Base-by-base conservation (phyloP, 2,329 filamentous ascomycete species). In the Scedosporium apiospermum region DNA sequence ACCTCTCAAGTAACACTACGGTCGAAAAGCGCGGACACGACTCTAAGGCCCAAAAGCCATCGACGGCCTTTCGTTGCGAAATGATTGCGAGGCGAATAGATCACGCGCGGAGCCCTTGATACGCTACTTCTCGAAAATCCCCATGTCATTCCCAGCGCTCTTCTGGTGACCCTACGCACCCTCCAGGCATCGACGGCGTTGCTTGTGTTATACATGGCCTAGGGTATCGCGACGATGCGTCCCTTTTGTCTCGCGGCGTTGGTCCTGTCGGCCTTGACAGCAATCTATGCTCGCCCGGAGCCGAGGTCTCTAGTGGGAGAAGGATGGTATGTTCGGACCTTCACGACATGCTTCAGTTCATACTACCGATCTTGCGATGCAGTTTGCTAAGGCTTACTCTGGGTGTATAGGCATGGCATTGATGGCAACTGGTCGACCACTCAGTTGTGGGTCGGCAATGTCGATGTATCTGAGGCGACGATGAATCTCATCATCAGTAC, bases 371-470 rank as follows among this genome's bases (percentile, higher is more conserved):
- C 44, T 16, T 27, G 23, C 10, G 10, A 9, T 27, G 51, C 21
- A 14, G 14, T 57, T 23, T 58, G 27, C 27, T 41, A 41, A 58
- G 12, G 23, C 26, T 42, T 63, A 21, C 42, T 59, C 46, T 62
- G 30, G 38, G 21, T 10, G n/a, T 21, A n/a, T 23, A 86, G 83
- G 84, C 80, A 83, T 65, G 86, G 86, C 58, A 79, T 82, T 66
- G 88, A 90, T 70, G 88, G 88, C 9, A 80, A 80, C 65, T 93
- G 89, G 89, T 91, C 88, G 16, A 84, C 87, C 6, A 84, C 90
- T 66, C 78, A 77, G 12, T 77, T 92, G 64, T 82, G 76, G 67
- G 78, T 82, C 21, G 86, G 85, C 60, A 76, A 74, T 6, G 68
- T 70, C 14, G 62, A 66, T 2, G 70, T 72, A 64, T 72, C 75